Evolutionary conservation across 306 rosid genomes (phyloP), one percentile per base, ranked within the genome.

Genomic region (Cucurbita argyrosperma): DNA sequence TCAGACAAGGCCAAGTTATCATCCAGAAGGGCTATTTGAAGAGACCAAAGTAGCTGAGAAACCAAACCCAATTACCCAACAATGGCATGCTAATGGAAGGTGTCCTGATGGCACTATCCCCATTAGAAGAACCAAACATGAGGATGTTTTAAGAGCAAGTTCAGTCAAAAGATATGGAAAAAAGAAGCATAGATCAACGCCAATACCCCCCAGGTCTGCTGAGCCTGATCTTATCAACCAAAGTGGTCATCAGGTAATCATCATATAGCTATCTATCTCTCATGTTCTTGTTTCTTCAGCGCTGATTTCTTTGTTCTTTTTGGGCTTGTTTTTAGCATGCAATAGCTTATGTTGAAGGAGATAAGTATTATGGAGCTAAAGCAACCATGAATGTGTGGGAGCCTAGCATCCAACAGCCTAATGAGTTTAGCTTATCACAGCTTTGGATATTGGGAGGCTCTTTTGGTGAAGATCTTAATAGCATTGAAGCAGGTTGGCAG

Each of bases 401-500:
- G 60, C 99, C 99, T 60, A 91, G 87, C 79, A 95, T 95, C 45
- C 97, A 91, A 72, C 97, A 88, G 76, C 72, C 97, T 71, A 91
- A 91, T 77, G 99, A 95, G 88, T 95, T 95, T 82, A 95, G 99
- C 78, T 87, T 95, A 84, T 91, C 99, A 77, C 99, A 95, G 83
- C 88, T 95, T 12, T 95, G 99, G 99, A 78, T 95, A 50, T 79
- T 95, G 75, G 99, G 99, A 61, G 99, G 99, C 43, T 85, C 99
- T 50, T 95, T 95, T 74, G 99, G 99, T 76, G 88, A 91, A 88
- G 99, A 95, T 82, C 91, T 95, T 7, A 95, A 95, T 85, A 95
- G 99, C 88, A 91, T 95, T 79, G 99, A 95, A 88, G 99, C 99
- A 75, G 99, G 99, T 59, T 95, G 99, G 99, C 99, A 95, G 99